Base-by-base conservation (phyloP, 2,329 filamentous ascomycete species). In the Pseudogymnoascus sp. region DNA sequence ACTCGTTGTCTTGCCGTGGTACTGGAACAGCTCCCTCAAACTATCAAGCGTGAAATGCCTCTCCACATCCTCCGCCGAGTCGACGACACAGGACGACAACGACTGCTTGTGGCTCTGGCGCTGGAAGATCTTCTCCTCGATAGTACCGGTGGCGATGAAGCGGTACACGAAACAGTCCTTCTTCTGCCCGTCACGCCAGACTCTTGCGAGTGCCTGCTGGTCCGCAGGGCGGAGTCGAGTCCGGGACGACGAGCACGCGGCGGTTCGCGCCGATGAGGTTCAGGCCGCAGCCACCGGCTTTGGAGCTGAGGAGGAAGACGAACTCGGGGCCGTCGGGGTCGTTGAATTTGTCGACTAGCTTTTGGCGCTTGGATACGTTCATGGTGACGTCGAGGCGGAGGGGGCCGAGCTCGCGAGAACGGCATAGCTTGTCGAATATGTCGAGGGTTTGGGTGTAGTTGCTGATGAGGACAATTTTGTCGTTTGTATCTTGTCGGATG, bases 141-240 rank as follows among this genome's bases (percentile, higher is more conserved):
- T 99, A 0, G 93, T 97, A 3, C 95, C 95, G 0, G 96, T 97
- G 0, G 93, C 90, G 70, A 99, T 99, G 78, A 99, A 99, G n/a
- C 95, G 90, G 75, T 99, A 99, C 14, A 99, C 95, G 70, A 99
- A 99, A 72, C 95, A 99, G 72, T 99, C 95, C 73, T 99, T 99
- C 82, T 96, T 97, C 76, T 99, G 95, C 0, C 95, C 95, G 70
- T 99, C 95, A 81, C 95, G 90, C 95, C 95, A 99, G 18, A 99
- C 95, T 79, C 95, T 90, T 37, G 95, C 95, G 31, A 99, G 83
- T 3, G 95, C 95, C 77, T 99, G 95, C 75, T 99, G 95, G 72
- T 99, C 95, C 0, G 95, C 93, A 3, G 95, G 95, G 0, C n/a
- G 95, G 95, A 71, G 99, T 99, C 95, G 95, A 99, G 75, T 95